Evolutionary conservation across 768 basidiomycete genomes (phyloP).

Genomic region (Polyporus arcularius): DNA sequence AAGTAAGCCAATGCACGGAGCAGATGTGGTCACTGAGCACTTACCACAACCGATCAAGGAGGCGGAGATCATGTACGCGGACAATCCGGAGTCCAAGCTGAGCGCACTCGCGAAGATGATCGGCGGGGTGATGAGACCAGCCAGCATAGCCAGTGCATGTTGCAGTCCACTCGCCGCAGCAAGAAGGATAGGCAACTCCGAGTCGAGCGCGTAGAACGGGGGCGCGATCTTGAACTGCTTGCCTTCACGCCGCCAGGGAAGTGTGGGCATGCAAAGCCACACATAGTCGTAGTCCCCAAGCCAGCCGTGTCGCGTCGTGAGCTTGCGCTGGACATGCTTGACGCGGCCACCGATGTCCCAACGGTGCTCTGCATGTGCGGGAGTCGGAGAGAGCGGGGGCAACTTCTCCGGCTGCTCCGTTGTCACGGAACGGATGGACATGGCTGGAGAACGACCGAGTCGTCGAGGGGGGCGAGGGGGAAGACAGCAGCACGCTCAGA

Average conservation of each 20-base stretch:
- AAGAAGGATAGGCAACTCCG: constrained; percentile 69
- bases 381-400: constrained; percentile 18
- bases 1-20: background rate
- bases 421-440: constrained; percentile 27
- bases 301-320: constrained; percentile 67
- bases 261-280: constrained; percentile 65
- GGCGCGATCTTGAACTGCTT: constrained; percentile 40
- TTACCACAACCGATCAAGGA: constrained; percentile 77
- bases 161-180: constrained; percentile 75
- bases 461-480: background rate
- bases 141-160: constrained; percentile 81
- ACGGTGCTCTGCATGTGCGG: background rate
- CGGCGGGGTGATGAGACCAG: constrained; percentile 80
- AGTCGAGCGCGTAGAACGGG: constrained; percentile 76
- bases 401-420: constrained; percentile 34
- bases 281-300: constrained; percentile 82
- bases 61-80: constrained; percentile 80
- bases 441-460: constrained; percentile 9
- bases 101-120: constrained; percentile 74
- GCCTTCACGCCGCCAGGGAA: constrained; percentile 51
- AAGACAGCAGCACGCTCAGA: background rate
- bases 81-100: constrained; percentile 55
- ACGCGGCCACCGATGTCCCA: constrained; percentile 14
- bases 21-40: constrained; percentile 26
- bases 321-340: constrained; percentile 32